Evolutionary conservation across 2,329 filamentous ascomycete genomes (phyloP).

Genomic region (Hypoxylon sp.): DNA sequence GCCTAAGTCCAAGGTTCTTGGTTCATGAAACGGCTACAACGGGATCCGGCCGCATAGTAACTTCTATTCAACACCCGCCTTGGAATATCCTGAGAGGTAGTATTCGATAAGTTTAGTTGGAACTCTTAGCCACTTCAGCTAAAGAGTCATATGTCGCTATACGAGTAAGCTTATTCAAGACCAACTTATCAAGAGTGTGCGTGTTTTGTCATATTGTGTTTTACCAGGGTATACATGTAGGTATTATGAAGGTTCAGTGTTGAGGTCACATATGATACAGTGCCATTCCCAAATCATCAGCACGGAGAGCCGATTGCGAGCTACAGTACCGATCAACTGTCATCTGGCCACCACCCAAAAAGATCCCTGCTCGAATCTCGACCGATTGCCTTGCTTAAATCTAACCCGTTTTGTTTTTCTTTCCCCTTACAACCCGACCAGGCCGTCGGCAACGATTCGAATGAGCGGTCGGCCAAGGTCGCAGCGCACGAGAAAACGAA

Average conservation of each 20-base stretch:
- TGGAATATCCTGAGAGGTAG: neutral
- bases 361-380: conserved; percentile 36
- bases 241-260: no score
- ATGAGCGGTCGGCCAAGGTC: conserved; percentile 31
- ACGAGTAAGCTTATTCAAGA: conserved; percentile 6
- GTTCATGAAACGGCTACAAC: neutral
- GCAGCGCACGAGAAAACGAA: conserved; percentile 15
- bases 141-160: neutral
- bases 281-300: neutral
- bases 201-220: no score
- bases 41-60: neutral
- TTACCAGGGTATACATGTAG: neutral
- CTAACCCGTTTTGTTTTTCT: conserved; percentile 8
- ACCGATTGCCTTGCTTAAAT: conserved; percentile 26
- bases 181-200: neutral
- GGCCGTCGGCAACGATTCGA: conserved; percentile 20
- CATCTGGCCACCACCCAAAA: conserved; percentile 26
- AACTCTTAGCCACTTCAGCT: neutral
- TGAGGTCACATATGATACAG: conserved; percentile 10
- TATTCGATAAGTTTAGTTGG: neutral
- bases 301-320: conserved; percentile 8
- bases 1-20: neutral
- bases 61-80: neutral
- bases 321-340: conserved; percentile 34
- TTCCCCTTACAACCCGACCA: conserved; percentile 18